Conservation (phyloP, 2,329 filamentous ascomycete genomes). For the Acrocalymma vagum region DNA sequence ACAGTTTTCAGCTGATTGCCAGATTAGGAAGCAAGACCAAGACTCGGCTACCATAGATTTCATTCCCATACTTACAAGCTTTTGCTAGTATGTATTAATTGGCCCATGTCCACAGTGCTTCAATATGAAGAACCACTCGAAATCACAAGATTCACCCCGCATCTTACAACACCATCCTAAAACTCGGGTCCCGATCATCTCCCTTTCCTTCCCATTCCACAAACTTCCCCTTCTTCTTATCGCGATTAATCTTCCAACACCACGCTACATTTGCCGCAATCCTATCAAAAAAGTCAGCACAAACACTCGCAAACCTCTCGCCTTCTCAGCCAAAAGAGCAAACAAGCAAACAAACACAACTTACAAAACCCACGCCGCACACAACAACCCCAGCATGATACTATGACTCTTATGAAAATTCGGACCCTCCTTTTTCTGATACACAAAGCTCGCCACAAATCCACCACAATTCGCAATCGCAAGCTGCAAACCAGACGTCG, state of each 20-base stretch:
- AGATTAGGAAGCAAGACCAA: too few species aligned
- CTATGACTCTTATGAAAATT: conserved; percentile 69
- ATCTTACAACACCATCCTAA: conserved; percentile 67
- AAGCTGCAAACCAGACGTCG: conserved; percentile 70
- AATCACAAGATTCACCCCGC: too few species aligned
- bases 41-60: too few species aligned
- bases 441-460: conserved; percentile 72
- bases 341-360: too few species aligned
- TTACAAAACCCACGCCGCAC: conserved; percentile 71
- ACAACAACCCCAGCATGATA: conserved; percentile 66
- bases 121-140: too few species aligned
- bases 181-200: conserved; percentile 71
- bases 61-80: too few species aligned
- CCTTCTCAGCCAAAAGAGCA: neutral
- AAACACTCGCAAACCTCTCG: conserved; percentile 19
- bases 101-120: too few species aligned
- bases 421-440: conserved; percentile 65
- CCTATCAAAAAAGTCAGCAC: too few species aligned
- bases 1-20: too few species aligned
- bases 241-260: conserved; percentile 69
- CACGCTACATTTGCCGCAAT: conserved; percentile 68
- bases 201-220: conserved; percentile 64
- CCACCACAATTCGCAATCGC: conserved; percentile 73
- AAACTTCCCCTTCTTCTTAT: conserved; percentile 69
- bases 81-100: too few species aligned